A percentile compares a stretch with the other conserved stretches of the same genome.
phyloP scores from a whole-genome alignment of 805 yeast genomes.

The Tetrapisispora arboricola region DNA sequence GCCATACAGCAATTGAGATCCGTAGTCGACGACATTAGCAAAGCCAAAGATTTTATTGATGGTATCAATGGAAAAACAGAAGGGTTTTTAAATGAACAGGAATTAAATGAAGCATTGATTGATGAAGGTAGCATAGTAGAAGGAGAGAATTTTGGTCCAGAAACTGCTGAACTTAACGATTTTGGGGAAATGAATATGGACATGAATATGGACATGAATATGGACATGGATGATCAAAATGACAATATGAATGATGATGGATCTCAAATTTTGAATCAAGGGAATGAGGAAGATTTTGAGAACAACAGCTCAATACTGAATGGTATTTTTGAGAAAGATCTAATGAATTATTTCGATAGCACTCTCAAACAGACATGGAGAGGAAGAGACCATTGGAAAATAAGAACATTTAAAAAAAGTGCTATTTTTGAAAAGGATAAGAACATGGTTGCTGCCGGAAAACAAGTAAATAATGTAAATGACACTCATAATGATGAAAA shows the following conservation, averaged over 20 bases:
- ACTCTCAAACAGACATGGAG: constrained; percentile 67
- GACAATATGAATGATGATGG: not conserved
- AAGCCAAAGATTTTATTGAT: constrained; percentile 39
- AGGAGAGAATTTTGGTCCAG: constrained; percentile 9
- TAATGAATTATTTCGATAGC: constrained; percentile 76
- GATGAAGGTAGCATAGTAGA: constrained; percentile 21
- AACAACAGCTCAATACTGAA: constrained; percentile 11
- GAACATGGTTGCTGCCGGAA: not conserved
- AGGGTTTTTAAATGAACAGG: constrained; percentile 24
- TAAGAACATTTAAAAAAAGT: constrained; percentile 43
- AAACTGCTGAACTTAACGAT: constrained; percentile 10
- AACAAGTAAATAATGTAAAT: not conserved
- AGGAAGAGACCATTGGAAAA: constrained; percentile 91
- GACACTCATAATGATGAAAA: constrained; percentile 1
- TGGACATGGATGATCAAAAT: not conserved
- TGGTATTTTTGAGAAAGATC: constrained; percentile 42
- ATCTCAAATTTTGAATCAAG: not conserved
- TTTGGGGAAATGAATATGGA: constrained; percentile 5
- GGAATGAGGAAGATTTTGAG: not conserved
- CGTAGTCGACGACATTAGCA: constrained; percentile 45
- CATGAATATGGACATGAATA: constrained; percentile 4
- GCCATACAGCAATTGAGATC: constrained; percentile 51
- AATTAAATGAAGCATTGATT: constrained; percentile 24
- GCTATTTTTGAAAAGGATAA: constrained; percentile 3
- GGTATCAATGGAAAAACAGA: constrained; percentile 31